Evolutionary conservation across 192 early-diverging fungal genomes (phyloP).

Genomic region (Umbelopsis sp.): DNA sequence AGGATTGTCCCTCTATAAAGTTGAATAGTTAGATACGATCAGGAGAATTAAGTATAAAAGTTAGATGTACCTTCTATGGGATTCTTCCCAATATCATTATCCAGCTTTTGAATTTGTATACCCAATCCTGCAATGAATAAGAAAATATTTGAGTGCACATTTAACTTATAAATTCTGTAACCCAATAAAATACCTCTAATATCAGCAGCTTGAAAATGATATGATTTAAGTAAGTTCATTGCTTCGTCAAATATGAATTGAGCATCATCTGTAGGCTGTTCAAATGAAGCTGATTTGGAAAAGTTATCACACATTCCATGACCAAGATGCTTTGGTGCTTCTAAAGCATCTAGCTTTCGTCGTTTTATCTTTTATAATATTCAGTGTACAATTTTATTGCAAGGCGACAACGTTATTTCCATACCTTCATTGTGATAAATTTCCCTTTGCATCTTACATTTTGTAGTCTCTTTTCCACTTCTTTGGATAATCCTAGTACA

Average conservation of each 20-base stretch:
- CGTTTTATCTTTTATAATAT: constrained; percentile 58
- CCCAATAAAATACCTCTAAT: constrained; percentile 37
- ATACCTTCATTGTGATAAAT: constrained; percentile 71
- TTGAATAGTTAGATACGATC: neutral
- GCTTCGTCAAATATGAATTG: constrained; percentile 40
- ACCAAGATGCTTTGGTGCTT: constrained; percentile 63
- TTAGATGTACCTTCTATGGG: neutral
- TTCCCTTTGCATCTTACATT: constrained; percentile 55
- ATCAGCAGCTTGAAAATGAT: constrained; percentile 43
- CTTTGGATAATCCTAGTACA: constrained; percentile 60
- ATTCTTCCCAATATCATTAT: neutral
- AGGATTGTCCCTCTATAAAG: neutral
- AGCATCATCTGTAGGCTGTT: constrained; percentile 50
- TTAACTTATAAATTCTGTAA: neutral
- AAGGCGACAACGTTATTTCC: too few species aligned
- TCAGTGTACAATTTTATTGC: too few species aligned
- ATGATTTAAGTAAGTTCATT: constrained; percentile 37
- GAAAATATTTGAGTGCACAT: neutral
- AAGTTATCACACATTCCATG: constrained; percentile 66
- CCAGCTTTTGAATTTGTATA: constrained; percentile 53
- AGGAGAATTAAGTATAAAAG: neutral
- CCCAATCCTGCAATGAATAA: constrained; percentile 41
- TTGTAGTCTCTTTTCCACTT: constrained; percentile 66
- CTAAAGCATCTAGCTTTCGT: constrained; percentile 48
- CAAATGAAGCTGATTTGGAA: constrained; percentile 51